Percentiles rank a stretch among this genome's conserved stretches.
Evolutionary conservation across 202 grass and related monocot genomes (phyloP).

Genomic region (Zoysia matrella): DNA sequence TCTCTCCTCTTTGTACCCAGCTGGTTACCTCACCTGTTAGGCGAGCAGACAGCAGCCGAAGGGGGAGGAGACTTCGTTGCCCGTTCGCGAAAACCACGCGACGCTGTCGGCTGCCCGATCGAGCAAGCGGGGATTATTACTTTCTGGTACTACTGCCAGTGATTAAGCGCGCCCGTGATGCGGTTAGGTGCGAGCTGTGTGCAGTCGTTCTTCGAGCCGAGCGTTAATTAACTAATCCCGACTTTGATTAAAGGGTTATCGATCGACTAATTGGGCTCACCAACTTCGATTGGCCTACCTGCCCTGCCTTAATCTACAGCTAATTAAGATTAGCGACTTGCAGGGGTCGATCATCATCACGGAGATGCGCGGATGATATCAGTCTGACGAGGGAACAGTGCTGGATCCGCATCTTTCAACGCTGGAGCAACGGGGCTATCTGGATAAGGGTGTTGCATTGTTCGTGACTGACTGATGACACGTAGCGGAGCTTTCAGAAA

Average conservation of each 20-base stretch:
- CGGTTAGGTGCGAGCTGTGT: neutral
- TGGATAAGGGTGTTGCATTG: neutral
- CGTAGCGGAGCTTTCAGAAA: neutral
- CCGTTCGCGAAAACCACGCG: constrained; percentile 25
- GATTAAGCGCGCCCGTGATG: neutral
- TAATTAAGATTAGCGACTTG: neutral
- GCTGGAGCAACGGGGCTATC: neutral
- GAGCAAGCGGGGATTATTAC: neutral
- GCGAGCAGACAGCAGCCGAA: neutral
- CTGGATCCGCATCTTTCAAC: neutral
- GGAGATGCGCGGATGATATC: constrained; percentile 4
- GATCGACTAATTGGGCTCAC: neutral
- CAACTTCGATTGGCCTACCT: constrained; percentile 28
- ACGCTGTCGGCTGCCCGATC: constrained; percentile 8
- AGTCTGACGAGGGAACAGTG: constrained; percentile 2
- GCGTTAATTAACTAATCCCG: neutral
- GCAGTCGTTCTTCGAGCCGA: constrained; percentile 16
- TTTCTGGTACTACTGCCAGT: neutral
- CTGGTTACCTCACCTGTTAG: constrained; percentile 16
- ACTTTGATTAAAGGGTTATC: neutral
- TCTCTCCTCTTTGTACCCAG: neutral
- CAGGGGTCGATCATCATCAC: neutral
- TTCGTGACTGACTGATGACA: neutral
- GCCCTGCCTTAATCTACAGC: neutral
- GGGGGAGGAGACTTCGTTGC: neutral